Conservation (phyloP, 257 asterid genomes). For the Solanum peruvianum region DNA sequence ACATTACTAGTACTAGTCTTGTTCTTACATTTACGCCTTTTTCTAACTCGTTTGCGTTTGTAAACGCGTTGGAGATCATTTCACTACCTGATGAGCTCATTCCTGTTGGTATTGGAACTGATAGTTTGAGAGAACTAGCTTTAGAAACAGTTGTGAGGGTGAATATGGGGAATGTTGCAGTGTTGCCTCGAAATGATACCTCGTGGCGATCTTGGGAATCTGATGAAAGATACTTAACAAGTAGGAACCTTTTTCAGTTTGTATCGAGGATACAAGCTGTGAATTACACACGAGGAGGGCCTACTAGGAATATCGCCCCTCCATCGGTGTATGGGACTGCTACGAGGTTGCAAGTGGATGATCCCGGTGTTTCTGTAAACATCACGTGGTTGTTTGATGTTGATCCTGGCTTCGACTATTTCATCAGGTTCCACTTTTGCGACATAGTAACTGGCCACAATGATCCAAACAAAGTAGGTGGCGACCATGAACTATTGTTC, state of each 20-base stretch:
- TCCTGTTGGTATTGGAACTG: slow-evolving; percentile 11
- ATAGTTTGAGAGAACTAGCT: slow-evolving; percentile 10
- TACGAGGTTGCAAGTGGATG: slow-evolving; percentile 3
- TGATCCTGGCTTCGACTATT: slow-evolving; percentile 27
- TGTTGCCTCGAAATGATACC: slow-evolving; percentile 22
- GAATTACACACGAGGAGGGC: slow-evolving; percentile 12
- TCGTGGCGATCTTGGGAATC: slow-evolving; percentile 25
- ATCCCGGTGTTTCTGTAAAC: slow-evolving; percentile 1
- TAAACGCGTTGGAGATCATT: slow-evolving; percentile 25
- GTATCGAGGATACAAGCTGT: not conserved
- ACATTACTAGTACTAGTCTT: slow-evolving; percentile 4
- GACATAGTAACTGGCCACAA: slow-evolving; percentile 4
- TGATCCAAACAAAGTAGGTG: not conserved
- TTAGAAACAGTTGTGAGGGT: slow-evolving; percentile 21
- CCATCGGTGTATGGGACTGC: slow-evolving; percentile 20
- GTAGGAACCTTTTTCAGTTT: slow-evolving; percentile 1
- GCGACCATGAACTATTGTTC: not conserved
- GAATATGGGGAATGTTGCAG: slow-evolving; percentile 26
- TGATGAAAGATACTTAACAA: slow-evolving; percentile 3
- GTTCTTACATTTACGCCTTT: slow-evolving; percentile 20
- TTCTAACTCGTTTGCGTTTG: slow-evolving; percentile 17
- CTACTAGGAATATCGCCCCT: slow-evolving; percentile 15
- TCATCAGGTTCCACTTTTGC: slow-evolving; percentile 27
- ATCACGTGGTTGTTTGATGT: slow-evolving; percentile 23
- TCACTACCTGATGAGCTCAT: slow-evolving; percentile 25